Base-by-base conservation (phyloP, 208 protist species). In the Novymonas esmeraldas region DNA sequence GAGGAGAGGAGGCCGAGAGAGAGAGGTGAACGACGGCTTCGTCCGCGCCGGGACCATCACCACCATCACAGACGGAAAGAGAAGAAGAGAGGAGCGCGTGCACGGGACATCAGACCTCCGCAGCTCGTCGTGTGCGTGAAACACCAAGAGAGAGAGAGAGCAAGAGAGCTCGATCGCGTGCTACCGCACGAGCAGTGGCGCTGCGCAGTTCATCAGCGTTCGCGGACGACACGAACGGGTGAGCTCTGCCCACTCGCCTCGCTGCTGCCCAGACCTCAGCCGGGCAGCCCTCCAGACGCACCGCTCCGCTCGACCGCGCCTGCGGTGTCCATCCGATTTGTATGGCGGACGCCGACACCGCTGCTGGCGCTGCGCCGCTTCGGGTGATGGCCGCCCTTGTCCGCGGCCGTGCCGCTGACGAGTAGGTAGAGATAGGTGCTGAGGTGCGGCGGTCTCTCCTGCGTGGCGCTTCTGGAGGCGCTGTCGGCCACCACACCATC, bases 221-320 rank as follows among this genome's bases (percentile, higher is more conserved):
- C 1, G 34, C 57, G 39, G 14, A 38, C 14, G 42, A 28, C 38
- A 39, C 42, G 44, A 4, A 16, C 33, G 0, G 51, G 51, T 4
- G 67, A 73, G 50, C 59, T 73, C 33, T 62, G 51, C 39, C 26
- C 28, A 39, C 59, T 66, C 14, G 29, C 51, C 11, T 31, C 49
- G 10, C 41, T 36, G 48, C 58, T 65, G 20, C 24, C 29, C 14
- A 22, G 54, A 29, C 51, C 42, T 46, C 24, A 58, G 5, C 50
- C 34, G 24, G 51, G 61, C n/a, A 55, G 2, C 18, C 50, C 51
- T 6, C 3, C 42, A 60, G 14, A 42, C 26, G 26, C 20, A 39
- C 39, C 29, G 51, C 29, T 66, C 22, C 20, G 59, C 50, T 44
- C 57, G 3, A 33, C 39, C 42, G 13, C 22, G 7, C 59, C 39